A percentile compares a stretch with the other conserved stretches of the same genome.
These are phyloP conservation scores for Elongisporangium senticosum DNA, from an alignment of 352 stramenopile genomes.

Conservation along the genomic window DNA sequence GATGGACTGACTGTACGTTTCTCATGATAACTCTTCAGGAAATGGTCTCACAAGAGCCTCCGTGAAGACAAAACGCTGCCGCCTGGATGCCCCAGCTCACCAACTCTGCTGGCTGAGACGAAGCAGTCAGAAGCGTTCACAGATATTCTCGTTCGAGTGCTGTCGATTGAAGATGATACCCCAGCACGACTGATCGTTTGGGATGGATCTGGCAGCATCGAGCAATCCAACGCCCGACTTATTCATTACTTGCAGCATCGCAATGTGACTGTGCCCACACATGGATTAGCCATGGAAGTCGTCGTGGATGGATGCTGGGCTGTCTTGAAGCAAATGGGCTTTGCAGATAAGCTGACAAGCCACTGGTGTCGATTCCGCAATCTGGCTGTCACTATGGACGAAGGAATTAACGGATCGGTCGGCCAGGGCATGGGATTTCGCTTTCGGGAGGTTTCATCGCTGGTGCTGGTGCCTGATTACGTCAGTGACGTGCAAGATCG, in stretches of 20 bases:
- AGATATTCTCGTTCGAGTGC: constrained; percentile 56
- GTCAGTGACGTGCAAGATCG: constrained; percentile 41
- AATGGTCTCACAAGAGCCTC: constrained; percentile 40
- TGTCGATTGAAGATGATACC: constrained; percentile 30
- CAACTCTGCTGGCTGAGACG: constrained; percentile 36
- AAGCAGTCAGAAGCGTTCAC: constrained; percentile 40
- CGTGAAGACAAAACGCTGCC: constrained; percentile 41
- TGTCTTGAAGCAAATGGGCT: constrained; percentile 50
- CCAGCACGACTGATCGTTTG: constrained; percentile 48
- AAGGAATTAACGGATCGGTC: constrained; percentile 11
- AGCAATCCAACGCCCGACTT: constrained; percentile 9
- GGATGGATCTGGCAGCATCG: constrained; percentile 49
- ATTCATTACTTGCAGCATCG: constrained; percentile 15
- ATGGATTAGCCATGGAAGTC: constrained; percentile 52
- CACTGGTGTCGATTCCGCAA: constrained; percentile 78
- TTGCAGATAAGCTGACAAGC: constrained; percentile 23
- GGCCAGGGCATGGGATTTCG: constrained; percentile 17
- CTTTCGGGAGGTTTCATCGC: constrained; percentile 65
- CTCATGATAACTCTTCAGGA: constrained; percentile 16
- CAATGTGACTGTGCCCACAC: constrained; percentile 14
- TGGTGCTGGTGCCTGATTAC: constrained; percentile 52
- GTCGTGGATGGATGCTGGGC: constrained; percentile 66
- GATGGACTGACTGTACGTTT: neutral
- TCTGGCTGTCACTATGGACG: constrained; percentile 36
- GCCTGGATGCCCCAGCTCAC: constrained; percentile 32